A percentile compares a stretch with the other conserved stretches of the same genome.
phyloP scores from a whole-genome alignment of 192 early-diverging fungal species.

The Coemansia reversa region DNA sequence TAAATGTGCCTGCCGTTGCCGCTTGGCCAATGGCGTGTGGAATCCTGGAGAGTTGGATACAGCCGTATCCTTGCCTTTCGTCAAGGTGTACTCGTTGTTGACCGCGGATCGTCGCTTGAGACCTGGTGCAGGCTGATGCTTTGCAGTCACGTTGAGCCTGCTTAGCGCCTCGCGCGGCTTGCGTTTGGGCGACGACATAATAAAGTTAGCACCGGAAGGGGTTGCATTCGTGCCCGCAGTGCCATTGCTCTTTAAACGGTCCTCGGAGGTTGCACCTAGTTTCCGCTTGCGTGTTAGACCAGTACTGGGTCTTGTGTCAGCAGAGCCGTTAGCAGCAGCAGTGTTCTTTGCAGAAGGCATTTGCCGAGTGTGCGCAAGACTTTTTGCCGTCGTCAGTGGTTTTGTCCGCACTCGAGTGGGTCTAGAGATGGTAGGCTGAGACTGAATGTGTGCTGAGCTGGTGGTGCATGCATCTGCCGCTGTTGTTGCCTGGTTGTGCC shows the following conservation, averaged over 20 bases:
- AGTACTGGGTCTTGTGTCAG: constrained; percentile 3
- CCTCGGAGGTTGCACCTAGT: background rate
- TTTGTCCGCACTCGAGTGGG: background rate
- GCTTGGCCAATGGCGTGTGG: constrained; percentile 2
- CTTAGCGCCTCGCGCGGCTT: constrained; percentile 26
- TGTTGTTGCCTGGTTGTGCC: constrained; percentile 3
- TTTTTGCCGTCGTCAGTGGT: background rate
- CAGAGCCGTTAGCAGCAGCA: background rate
- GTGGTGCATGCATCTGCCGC: background rate
- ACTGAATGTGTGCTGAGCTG: constrained; percentile 5
- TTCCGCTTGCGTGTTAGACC: constrained; percentile 13
- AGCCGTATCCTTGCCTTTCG: background rate
- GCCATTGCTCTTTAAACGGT: background rate
- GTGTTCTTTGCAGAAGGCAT: background rate
- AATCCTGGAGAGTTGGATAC: background rate
- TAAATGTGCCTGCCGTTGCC: constrained; percentile 3
- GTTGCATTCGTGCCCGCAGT: background rate
- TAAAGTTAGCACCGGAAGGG: constrained; percentile 22
- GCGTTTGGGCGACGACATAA: constrained; percentile 56
- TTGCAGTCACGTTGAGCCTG: background rate
- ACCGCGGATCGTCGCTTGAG: constrained; percentile 9
- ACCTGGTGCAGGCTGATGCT: background rate
- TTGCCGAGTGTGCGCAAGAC: background rate
- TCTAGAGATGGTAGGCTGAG: background rate
- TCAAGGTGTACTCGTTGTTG: background rate